These are phyloP conservation scores for Calonectria pseudoturangicola DNA, from an alignment of 2,329 filamentous ascomycete genomes.

Conservation along the genomic window DNA sequence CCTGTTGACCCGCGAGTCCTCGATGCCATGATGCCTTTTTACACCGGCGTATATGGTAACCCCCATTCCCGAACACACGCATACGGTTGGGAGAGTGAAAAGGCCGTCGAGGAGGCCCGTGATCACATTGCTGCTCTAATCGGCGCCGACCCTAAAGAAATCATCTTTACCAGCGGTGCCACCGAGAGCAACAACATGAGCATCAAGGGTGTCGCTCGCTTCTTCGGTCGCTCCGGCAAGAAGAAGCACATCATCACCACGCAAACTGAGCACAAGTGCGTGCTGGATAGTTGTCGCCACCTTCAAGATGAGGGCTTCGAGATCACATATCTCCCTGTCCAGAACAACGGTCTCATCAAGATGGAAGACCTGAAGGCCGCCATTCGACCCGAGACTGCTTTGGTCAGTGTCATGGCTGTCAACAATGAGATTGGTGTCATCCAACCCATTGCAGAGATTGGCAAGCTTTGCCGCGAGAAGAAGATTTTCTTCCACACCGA, in stretches of 20 bases:
- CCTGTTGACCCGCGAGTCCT: slow-evolving; percentile 95
- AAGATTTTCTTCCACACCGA: slow-evolving; percentile 99
- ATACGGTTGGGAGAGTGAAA: slow-evolving; percentile 98
- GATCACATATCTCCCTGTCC: slow-evolving; percentile 96
- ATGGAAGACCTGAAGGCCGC: slow-evolving; percentile 90
- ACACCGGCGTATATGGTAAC: slow-evolving; percentile 95
- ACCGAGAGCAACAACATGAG: slow-evolving; percentile 99
- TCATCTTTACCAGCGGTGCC: slow-evolving; percentile 98
- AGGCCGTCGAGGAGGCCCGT: slow-evolving; percentile 91
- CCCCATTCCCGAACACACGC: slow-evolving; percentile 98
- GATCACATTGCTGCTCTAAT: slow-evolving; percentile 89
- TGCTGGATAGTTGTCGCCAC: slow-evolving; percentile 97
- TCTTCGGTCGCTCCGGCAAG: slow-evolving; percentile 94
- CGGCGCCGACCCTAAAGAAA: slow-evolving; percentile 96
- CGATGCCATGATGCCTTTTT: slow-evolving; percentile 96
- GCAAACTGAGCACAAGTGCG: slow-evolving; percentile 99
- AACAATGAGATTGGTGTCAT: slow-evolving; percentile 99
- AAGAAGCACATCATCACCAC: slow-evolving; percentile 99
- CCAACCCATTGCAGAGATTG: slow-evolving; percentile 95
- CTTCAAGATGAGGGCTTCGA: slow-evolving; percentile 97
- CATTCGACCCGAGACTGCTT: slow-evolving; percentile 90
- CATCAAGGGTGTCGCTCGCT: slow-evolving; percentile 97
- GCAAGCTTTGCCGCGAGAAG: slow-evolving; percentile 90
- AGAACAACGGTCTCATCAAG: slow-evolving; percentile 88
- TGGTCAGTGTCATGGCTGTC: slow-evolving; percentile 98